Evolutionary conservation across 768 basidiomycete genomes (phyloP).

Genomic region (Collybia mongolica): DNA sequence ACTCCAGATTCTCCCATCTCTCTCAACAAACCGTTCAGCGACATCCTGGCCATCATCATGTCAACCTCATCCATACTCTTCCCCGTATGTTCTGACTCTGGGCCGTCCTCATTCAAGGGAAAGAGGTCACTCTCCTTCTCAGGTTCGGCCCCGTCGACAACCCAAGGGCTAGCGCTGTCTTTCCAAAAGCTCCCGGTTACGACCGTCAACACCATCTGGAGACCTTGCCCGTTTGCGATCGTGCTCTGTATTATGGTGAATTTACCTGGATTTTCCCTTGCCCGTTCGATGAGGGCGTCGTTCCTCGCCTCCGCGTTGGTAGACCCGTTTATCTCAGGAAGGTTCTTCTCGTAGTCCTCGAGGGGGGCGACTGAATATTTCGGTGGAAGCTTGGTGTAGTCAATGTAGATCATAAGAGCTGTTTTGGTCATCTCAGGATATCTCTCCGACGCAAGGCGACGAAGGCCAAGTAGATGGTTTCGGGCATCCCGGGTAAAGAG

Average conservation of each 20-base stretch:
- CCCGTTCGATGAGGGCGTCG: constrained; percentile 34
- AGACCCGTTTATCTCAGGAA: constrained; percentile 14
- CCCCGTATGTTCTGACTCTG: background rate
- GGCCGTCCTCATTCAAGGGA: background rate
- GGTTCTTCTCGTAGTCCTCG: constrained; percentile 18
- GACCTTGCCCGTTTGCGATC: constrained; percentile 26
- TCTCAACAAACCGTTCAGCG: constrained; percentile 10
- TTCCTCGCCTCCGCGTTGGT: constrained; percentile 31
- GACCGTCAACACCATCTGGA: constrained; percentile 28
- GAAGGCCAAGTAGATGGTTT: constrained; percentile 24
- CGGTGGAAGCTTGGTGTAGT: constrained; percentile 30
- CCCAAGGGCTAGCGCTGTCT: background rate
- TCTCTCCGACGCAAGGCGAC: constrained; percentile 19
- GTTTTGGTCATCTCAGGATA: constrained; percentile 20
- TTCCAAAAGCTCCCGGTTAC: constrained; percentile 30
- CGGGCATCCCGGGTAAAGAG: constrained; percentile 32
- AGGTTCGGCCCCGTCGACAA: background rate
- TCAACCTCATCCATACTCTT: constrained; percentile 11
- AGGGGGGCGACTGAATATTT: constrained; percentile 25
- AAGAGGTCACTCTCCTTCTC: background rate
- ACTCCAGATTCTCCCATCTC: constrained; percentile 7
- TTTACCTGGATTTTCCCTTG: constrained; percentile 27
- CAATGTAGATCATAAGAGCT: constrained; percentile 29
- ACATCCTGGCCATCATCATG: constrained; percentile 13
- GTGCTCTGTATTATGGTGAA: constrained; percentile 31